Evolutionary conservation across 768 basidiomycete genomes (phyloP), one percentile per base, ranked within the genome.

Genomic region (Psilocybe cyanescens): DNA sequence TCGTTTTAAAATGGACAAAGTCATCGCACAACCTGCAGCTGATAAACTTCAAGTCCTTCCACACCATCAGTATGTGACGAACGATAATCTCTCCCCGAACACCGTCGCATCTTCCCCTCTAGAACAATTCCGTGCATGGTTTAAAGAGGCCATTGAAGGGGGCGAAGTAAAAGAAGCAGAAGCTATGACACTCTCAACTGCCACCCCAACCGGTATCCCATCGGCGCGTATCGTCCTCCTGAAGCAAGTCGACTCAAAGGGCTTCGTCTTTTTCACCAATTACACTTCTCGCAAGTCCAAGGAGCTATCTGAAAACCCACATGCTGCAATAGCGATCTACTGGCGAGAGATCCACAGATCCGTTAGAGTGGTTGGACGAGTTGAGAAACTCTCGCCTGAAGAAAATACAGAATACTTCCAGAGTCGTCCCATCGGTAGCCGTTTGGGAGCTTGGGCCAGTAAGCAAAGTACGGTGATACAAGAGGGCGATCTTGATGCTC

Each of bases 251-350:
- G 97, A 99, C 79, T 70, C 81, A 31, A 86, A 81, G 57, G 97
- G 97, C 54, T 98, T 99, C 78, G 86, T 97, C 59, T 97, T 98
- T 79, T 99, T 85, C 83, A 99, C 97, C 33, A 99, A 99, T 77
- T 99, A 99, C 78, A 85, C 87, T 44, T 97, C 95, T 9, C 86
- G 96, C 65, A 99, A 99, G 77, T 95, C 94, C 3, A 71, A 76
- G 45, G 97, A 99, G 73, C 82, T 99, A 30, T 59, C 75, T 5
- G 82, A 78, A 41, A 95, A 95, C 70, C 92, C 93, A 0, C 79
- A 88, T 71, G 95, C 91, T 4, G 87, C 92, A 1, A 78, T 97
- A 17, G 88, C 89, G 8, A 93, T 98, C 69, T 97, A 96, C 78
- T 99, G 97, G 97, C 77, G 86, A 55, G 94, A 95, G 72, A 79